A percentile compares a stretch with the other conserved stretches of the same genome.
phyloP scores from a whole-genome alignment of 2,329 filamentous ascomycete species.

The Hypoxylon sp. region DNA sequence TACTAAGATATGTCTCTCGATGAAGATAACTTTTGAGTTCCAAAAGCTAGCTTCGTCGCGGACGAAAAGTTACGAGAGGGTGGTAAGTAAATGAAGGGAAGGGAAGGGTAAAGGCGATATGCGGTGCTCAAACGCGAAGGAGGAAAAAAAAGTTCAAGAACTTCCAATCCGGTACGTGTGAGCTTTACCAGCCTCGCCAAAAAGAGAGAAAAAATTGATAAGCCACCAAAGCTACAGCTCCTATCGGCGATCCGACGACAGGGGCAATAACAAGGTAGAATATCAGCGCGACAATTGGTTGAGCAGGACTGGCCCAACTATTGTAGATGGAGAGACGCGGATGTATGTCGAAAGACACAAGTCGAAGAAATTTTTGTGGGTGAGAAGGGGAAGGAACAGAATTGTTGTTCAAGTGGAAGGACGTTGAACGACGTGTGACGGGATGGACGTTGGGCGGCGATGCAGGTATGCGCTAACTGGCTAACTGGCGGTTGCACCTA shows the following conservation, averaged over 20 bases:
- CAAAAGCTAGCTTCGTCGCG: neutral
- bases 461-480: constrained; percentile 39
- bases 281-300: constrained; percentile 27
- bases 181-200: constrained; percentile 47
- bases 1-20: constrained; percentile 9
- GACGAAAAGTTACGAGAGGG: neutral
- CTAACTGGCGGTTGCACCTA: constrained; percentile 5
- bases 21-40: constrained; percentile 5
- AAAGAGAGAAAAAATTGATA: constrained; percentile 34
- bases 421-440: constrained; percentile 39
- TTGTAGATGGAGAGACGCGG: neutral
- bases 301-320: constrained; percentile 13
- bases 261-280: constrained; percentile 15
- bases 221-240: constrained; percentile 30
- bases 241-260: constrained; percentile 32
- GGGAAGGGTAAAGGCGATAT: constrained; percentile 11
- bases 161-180: constrained; percentile 41
- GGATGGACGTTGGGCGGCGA: constrained; percentile 42
- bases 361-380: constrained; percentile 26
- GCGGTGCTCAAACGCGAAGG: constrained; percentile 8
- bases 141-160: constrained; percentile 23
- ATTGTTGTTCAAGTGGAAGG: constrained; percentile 26
- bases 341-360: constrained; percentile 14
- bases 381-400: constrained; percentile 23
- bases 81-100: constrained; percentile 4